These are phyloP conservation scores for Globisporangium alternatum DNA, from an alignment of 352 stramenopile genomes.

Conservation along the genomic window DNA sequence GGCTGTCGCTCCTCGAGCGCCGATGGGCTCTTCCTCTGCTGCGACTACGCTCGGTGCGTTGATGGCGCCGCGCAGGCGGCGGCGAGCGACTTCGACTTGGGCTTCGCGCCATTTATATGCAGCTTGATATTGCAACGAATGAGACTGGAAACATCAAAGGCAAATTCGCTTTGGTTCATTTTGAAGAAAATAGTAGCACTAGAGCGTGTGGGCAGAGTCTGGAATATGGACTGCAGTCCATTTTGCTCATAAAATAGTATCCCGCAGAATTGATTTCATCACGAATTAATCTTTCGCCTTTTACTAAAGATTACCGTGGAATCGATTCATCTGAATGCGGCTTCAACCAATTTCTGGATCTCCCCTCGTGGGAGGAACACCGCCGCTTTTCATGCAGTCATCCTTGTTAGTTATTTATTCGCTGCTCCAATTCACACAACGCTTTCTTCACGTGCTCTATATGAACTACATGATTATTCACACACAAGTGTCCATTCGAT, in stretches of 20 bases:
- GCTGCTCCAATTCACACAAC: not conserved
- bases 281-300: constrained; percentile 91
- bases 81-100: constrained; percentile 3
- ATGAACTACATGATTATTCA: too few relatives aligned
- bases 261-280: constrained; percentile 69
- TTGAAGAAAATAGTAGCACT: not conserved
- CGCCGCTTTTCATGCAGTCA: not conserved
- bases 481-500: not conserved
- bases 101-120: constrained; percentile 10
- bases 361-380: constrained; percentile 15
- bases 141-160: not conserved
- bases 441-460: not conserved
- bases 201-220: not conserved
- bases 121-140: not conserved
- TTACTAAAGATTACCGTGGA: constrained; percentile 93
- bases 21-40: not conserved
- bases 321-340: constrained; percentile 72
- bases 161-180: not conserved
- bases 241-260: not conserved
- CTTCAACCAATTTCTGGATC: constrained; percentile 75
- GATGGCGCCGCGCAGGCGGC: not conserved
- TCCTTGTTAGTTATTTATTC: not conserved
- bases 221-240: not conserved
- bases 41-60: not conserved
- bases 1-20: not conserved